Conservation (phyloP, 2,329 filamentous ascomycete genomes). For the Venturia oleaginea region DNA sequence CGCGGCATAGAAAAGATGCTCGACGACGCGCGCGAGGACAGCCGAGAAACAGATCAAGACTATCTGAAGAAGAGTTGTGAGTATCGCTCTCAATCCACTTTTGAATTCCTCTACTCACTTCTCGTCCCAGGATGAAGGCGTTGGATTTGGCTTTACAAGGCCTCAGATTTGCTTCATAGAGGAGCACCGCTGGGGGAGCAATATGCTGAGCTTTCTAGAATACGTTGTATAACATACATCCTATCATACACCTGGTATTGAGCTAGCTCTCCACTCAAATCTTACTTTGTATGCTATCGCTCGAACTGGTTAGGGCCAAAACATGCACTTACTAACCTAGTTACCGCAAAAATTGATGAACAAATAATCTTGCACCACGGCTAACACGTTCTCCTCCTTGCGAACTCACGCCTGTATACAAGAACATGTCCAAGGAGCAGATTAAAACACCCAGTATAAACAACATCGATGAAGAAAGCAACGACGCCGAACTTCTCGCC, state of each 20-base stretch:
- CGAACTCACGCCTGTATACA: not conserved
- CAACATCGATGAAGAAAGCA: not conserved
- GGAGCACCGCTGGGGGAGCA: too few relatives aligned
- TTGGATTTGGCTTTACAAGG: too few relatives aligned
- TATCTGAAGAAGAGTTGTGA: conserved; percentile 41
- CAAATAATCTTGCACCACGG: not conserved
- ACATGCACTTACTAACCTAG: not conserved
- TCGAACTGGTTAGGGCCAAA: not conserved
- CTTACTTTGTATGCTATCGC: too few relatives aligned
- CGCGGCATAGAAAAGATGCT: conserved; percentile 89
- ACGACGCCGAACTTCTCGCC: not conserved
- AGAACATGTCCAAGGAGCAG: not conserved
- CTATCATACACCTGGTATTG: too few relatives aligned
- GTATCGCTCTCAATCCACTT: too few relatives aligned
- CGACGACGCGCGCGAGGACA: conserved; percentile 81
- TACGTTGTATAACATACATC: too few relatives aligned
- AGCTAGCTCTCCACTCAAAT: too few relatives aligned
- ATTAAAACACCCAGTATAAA: not conserved
- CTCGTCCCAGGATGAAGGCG: too few relatives aligned
- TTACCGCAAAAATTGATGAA: not conserved
- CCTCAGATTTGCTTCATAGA: too few relatives aligned
- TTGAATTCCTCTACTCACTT: too few relatives aligned
- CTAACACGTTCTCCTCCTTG: not conserved
- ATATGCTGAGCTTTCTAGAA: too few relatives aligned
- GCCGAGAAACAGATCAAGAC: conserved; percentile 74